Base-by-base conservation (phyloP, 768 basidiomycete genomes). In the Serpula lacrymans region DNA sequence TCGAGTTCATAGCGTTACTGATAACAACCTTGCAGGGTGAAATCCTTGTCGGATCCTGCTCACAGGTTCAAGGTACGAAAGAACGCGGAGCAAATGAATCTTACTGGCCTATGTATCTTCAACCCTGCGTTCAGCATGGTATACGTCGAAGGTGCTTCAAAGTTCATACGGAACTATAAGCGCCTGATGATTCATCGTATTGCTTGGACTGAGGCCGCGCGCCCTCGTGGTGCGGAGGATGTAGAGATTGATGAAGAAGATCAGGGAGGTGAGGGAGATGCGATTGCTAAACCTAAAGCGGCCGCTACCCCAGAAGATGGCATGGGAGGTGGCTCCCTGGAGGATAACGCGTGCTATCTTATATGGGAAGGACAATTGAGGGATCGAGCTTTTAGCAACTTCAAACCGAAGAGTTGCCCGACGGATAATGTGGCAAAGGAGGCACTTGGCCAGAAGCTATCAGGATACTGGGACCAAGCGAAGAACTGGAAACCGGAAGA, bases 1-100 rank as follows among this genome's bases (percentile, higher is more conserved):
- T 17, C n/a, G 2, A 30, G 10, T 46, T 33, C 17, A 17, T 9
- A 18, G 14, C n/a, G n/a, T n/a, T n/a, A n/a, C n/a, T n/a, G n/a
- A n/a, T n/a, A n/a, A n/a, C n/a, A 31, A 36, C n/a, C 38, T 37
- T 28, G 5, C 57, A 91, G 92, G 67, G 74, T 99, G 50, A 85
- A 86, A 58, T 84, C 78, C 41, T 79, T 99, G 33, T 75, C 82
- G n/a, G 93, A 98, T 58, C 91, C 87, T 1, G 74, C 88, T 9
- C 96, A 99, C 53, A 84, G 88, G 45, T 97, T 91, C 74, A 99
- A 98, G 70, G 88, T 97, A 38, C 82, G 88, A 43, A 93, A 89
- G 72, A 98, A 98, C 53, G 96, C 96, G 1, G 88, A 95, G 55
- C 92, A 96, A 58, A 73, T 85, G 59, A 82, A 79, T 45, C 71